Percentiles rank a stretch among this genome's conserved stretches.
These are phyloP conservation scores for Chytriomyces confervae DNA, from an alignment of 192 early-diverging fungal species.

Conservation along the genomic window DNA sequence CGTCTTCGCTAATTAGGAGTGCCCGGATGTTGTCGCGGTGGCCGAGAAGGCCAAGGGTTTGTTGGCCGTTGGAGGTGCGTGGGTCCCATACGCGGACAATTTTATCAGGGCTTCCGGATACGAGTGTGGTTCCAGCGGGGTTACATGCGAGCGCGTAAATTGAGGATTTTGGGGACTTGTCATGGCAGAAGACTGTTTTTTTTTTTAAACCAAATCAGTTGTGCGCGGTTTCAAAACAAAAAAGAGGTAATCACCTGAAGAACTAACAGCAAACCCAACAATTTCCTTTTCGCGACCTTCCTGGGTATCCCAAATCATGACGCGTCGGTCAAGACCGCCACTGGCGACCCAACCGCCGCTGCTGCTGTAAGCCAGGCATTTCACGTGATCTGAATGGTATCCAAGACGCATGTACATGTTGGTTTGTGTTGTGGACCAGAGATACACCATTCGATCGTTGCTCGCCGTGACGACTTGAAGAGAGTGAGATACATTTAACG, in stretches of 20 bases:
- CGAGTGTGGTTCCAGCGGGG: slow-evolving; percentile 76
- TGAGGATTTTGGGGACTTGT: slow-evolving; percentile 66
- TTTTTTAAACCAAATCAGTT: not conserved
- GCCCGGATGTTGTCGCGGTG: slow-evolving; percentile 96
- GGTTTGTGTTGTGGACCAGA: slow-evolving; percentile 62
- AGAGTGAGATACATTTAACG: not conserved
- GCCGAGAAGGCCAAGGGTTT: slow-evolving; percentile 80
- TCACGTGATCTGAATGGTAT: slow-evolving; percentile 91
- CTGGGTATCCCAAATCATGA: slow-evolving; percentile 90
- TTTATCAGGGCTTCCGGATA: slow-evolving; percentile 93
- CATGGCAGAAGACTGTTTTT: slow-evolving; percentile 39
- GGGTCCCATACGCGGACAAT: slow-evolving; percentile 91
- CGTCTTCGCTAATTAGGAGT: slow-evolving; percentile 85
- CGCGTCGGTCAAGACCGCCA: slow-evolving; percentile 87
- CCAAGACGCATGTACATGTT: slow-evolving; percentile 66
- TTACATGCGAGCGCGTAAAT: slow-evolving; percentile 90
- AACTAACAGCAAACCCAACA: slow-evolving; percentile 30
- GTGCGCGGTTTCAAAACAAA: not conserved
- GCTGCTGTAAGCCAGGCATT: slow-evolving; percentile 80
- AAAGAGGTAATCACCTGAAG: slow-evolving; percentile 13
- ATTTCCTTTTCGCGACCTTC: slow-evolving; percentile 49
- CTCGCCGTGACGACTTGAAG: slow-evolving; percentile 59
- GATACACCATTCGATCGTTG: slow-evolving; percentile 85
- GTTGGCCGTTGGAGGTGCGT: slow-evolving; percentile 59
- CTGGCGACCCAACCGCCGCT: slow-evolving; percentile 80